Evolutionary conservation across 768 basidiomycete genomes (phyloP), one percentile per base, ranked within the genome.

Genomic region (Leccinum sublutescens): DNA sequence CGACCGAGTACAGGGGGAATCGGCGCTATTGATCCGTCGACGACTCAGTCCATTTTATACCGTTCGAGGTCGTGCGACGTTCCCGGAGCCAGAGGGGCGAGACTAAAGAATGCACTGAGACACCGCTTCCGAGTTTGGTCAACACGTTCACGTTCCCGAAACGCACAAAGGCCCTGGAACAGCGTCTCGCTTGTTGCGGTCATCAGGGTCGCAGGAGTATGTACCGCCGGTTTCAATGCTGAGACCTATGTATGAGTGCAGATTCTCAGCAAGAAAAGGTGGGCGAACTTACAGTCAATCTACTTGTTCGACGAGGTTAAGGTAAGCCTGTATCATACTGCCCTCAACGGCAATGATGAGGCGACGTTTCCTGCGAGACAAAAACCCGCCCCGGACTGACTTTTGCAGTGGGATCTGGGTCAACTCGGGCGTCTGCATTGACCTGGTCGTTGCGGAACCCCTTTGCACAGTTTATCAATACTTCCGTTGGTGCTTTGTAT

Each of bases 221-320:
- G 15, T 38, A 15, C 36, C 15, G 1, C 36, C 15, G 36, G 36
- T 38, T 38, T 38, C 36, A 38, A 17, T 38, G 36, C 36, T 38
- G 36, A 38, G 34, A 36, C 34, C 15, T 36, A 36, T 33, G 14
- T 36, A 6, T 36, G 34, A 36, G 34, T 36, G 34, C 5, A 2
- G 55, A 10, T 25, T 29, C 31, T 29, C 1, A 55, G 34, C 15
- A 31, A 4, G 15, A 31, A 36, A 25, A 17, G 27, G 3, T 15
- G 21, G 50, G 23, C 19, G 54, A 2, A 75, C 87, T 76, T 66
- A 90, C 89, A 76, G 62, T 91, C 89, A 25, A 91, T 77, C 68
- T 91, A 89, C 86, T 72, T 91, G 89, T 53, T 83, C 80, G 12
- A 77, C 80, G 23, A 92, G 82, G 67, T 82, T 82, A 36, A 88